Evolutionary conservation across 1,284 basidiomycete species (phyloP).

Genomic region (Ceratobasidium sp.): DNA sequence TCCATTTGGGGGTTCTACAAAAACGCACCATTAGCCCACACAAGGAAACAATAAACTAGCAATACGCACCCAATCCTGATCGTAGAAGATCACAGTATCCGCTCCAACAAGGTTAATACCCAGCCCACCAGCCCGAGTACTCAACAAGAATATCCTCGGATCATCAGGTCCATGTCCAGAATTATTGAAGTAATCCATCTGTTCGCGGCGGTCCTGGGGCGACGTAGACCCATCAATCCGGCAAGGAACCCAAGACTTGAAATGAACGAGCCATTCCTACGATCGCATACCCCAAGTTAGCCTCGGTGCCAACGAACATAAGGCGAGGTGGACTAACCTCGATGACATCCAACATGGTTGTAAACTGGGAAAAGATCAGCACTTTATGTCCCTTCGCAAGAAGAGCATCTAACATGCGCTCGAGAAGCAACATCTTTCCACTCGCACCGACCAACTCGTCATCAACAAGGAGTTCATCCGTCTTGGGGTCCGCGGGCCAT

Average conservation of each 20-base stretch:
- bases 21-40: not conserved
- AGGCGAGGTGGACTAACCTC: slow-evolving; percentile 73
- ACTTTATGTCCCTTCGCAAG: slow-evolving; percentile 95
- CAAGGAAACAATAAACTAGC: slow-evolving; percentile 4
- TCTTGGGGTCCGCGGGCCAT: slow-evolving; percentile 93
- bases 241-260: slow-evolving; percentile 85
- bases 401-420: slow-evolving; percentile 94
- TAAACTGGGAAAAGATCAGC: slow-evolving; percentile 93
- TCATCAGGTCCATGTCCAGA: slow-evolving; percentile 75
- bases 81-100: slow-evolving; percentile 95
- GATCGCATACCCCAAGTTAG: not conserved
- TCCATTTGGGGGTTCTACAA: slow-evolving; percentile 95
- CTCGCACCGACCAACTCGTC: slow-evolving; percentile 90
- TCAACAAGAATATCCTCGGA: slow-evolving; percentile 86
- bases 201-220: slow-evolving; percentile 81
- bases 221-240: slow-evolving; percentile 91
- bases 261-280: slow-evolving; percentile 87
- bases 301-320: too few relatives aligned
- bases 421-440: slow-evolving; percentile 97
- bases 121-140: slow-evolving; percentile 93
- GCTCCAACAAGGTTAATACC: slow-evolving; percentile 95
- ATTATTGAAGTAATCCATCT: slow-evolving; percentile 89
- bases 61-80: slow-evolving; percentile 88
- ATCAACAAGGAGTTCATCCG: slow-evolving; percentile 83
- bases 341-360: slow-evolving; percentile 95